Base-by-base conservation (phyloP, 2,329 filamentous ascomycete species). In the Colletotrichum agaves region DNA sequence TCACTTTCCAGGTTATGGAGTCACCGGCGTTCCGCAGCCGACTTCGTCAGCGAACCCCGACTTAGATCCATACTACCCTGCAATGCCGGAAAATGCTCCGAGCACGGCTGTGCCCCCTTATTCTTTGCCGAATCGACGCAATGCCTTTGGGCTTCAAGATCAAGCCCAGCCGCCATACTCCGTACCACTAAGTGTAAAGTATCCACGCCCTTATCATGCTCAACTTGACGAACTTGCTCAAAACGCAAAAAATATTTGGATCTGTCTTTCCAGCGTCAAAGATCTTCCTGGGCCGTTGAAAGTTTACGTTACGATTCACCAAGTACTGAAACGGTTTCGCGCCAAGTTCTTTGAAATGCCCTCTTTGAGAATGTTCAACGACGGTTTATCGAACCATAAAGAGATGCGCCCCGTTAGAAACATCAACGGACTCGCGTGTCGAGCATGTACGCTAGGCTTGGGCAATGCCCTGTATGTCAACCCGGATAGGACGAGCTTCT, bases 181-280 rank as follows among this genome's bases (percentile, higher is more conserved):
- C 17, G 44, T n/a, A 15, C 35, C 44, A 7, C 27, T 41, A 12
- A 33, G 37, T 4, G 17, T 41, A n/a, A 39, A 21, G 5, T 39
- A 41, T 2, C n/a, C 43, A 41, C 12, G 39, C 17, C 59, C 46
- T 15, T 58, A 87, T 69, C 78, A 81, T 65, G 68, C 73, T 17
- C 84, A 86, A 70, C 77, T 88, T 7, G 82, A 87, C 53, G 79
- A 84, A 50, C 78, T 92, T 67, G 83, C 84, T 10, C 81, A 78
- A 46, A 83, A 85, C 73, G 85, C 88, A 4, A 84, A 86, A 66
- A 85, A 88, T 23, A 77, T 91, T 39, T 94, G 91, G 90, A 85
- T 86, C 69, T 78, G 81, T 21, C 85, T 90, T 2, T 84, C 83
- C 7, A 83, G 83, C 3, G 81, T 93, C 69, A 87, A 87, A 71